Evolutionary conservation across 192 early-diverging fungal genomes (phyloP).

Genomic region (Coemansia sp.): DNA sequence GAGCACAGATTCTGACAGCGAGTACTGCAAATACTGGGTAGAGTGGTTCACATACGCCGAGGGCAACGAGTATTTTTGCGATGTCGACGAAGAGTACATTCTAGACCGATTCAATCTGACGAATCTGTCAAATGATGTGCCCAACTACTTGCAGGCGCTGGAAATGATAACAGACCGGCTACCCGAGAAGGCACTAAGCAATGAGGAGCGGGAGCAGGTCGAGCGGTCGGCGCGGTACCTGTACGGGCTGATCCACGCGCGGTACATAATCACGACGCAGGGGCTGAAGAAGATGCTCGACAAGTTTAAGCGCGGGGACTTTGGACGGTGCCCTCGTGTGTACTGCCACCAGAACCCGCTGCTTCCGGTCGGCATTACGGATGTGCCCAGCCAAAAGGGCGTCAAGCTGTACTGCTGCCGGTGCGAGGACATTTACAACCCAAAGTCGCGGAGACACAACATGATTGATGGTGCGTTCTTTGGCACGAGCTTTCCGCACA

Average conservation of each 20-base stretch:
- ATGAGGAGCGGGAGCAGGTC: slow-evolving; percentile 75
- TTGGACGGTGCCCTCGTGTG: slow-evolving; percentile 95
- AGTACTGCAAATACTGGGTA: slow-evolving; percentile 77
- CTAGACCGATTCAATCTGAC: slow-evolving; percentile 97
- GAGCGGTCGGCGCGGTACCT: slow-evolving; percentile 88
- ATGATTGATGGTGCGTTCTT: slow-evolving; percentile 95
- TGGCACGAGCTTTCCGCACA: slow-evolving; percentile 94
- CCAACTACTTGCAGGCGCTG: slow-evolving; percentile 83
- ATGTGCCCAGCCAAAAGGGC: slow-evolving; percentile 77
- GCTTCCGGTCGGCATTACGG: slow-evolving; percentile 86
- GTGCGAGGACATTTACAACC: slow-evolving; percentile 97
- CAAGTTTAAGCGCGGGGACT: slow-evolving; percentile 91
- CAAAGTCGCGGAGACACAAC: slow-evolving; percentile 82
- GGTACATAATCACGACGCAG: slow-evolving; percentile 89
- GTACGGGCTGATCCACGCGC: slow-evolving; percentile 98
- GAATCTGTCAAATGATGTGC: slow-evolving; percentile 86
- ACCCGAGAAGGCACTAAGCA: slow-evolving; percentile 44
- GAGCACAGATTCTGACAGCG: slow-evolving; percentile 47
- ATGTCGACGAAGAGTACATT: slow-evolving; percentile 98
- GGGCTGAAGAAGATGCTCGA: slow-evolving; percentile 95
- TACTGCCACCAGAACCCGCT: slow-evolving; percentile 88
- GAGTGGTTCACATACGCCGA: slow-evolving; percentile 91
- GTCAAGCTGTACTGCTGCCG: slow-evolving; percentile 96
- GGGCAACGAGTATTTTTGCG: slow-evolving; percentile 98
- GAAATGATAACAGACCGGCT: slow-evolving; percentile 85